Conservation (phyloP, 73 alveolate species). For the Urostyla sp. region DNA sequence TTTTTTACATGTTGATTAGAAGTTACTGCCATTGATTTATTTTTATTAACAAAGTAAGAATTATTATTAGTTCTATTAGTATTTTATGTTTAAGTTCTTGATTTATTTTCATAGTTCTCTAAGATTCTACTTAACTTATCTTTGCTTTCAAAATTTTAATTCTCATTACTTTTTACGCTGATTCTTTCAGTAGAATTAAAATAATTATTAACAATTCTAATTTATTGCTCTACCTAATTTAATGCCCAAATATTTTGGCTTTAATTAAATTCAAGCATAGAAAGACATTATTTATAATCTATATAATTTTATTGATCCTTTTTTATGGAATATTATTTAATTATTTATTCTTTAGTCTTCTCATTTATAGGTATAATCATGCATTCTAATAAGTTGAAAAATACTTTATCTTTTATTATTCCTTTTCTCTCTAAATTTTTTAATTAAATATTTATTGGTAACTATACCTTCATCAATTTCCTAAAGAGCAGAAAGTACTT, state of each 20-base stretch:
- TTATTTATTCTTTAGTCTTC: slow-evolving; percentile 5
- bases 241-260: too few species aligned
- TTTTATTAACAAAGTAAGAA: not conserved
- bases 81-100: not conserved
- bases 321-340: not conserved
- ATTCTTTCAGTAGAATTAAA: not conserved
- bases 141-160: too few species aligned
- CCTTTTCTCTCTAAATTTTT: slow-evolving; percentile 14
- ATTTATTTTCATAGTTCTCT: not conserved
- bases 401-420: slow-evolving; percentile 20
- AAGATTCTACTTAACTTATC: too few species aligned
- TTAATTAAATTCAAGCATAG: not conserved
- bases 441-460: not conserved
- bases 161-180: too few species aligned
- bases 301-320: not conserved
- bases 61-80: not conserved
- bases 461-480: slow-evolving; percentile 42
- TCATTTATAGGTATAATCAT: not conserved
- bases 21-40: not conserved
- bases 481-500: not conserved
- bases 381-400: slow-evolving; percentile 22
- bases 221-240: not conserved
- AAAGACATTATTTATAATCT: not conserved
- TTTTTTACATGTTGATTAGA: not conserved
- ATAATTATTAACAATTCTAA: not conserved